Evolutionary conservation across 768 basidiomycete genomes (phyloP).

Genomic region (Panaeolus cyanescens): DNA sequence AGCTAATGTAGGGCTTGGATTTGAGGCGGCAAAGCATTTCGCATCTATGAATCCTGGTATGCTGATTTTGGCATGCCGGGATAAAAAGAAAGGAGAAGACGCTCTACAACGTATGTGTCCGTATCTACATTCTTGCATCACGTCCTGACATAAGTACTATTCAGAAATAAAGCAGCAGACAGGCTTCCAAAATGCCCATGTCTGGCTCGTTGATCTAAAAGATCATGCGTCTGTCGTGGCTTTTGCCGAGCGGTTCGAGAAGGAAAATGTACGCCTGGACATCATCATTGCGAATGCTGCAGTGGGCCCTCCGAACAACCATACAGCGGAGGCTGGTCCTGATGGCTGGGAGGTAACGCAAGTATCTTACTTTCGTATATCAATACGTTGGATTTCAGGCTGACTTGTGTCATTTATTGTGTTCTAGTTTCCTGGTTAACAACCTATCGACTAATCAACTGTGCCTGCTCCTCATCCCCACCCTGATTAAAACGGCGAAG

Average conservation of each 20-base stretch:
- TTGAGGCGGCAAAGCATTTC: conserved; percentile 48
- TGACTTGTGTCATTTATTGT: neutral
- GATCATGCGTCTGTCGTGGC: conserved; percentile 38
- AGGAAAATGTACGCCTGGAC: conserved; percentile 36
- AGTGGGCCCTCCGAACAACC: neutral
- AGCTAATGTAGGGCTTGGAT: conserved; percentile 54
- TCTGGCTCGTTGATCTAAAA: conserved; percentile 41
- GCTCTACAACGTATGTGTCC: conserved; percentile 34
- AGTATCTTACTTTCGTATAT: too few relatives aligned
- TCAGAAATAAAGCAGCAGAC: conserved; percentile 31
- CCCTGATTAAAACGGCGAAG: conserved; percentile 36
- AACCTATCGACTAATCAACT: conserved; percentile 40
- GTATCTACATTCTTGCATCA: neutral
- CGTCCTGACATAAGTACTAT: neutral
- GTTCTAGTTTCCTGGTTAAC: conserved; percentile 41
- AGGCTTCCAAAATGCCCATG: conserved; percentile 32
- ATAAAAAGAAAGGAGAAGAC: conserved; percentile 28
- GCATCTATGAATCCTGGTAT: conserved; percentile 41
- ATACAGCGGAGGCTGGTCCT: conserved; percentile 21
- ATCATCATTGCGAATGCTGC: conserved; percentile 49
- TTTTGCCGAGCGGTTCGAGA: conserved; percentile 36
- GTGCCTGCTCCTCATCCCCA: conserved; percentile 41
- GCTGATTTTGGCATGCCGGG: conserved; percentile 40
- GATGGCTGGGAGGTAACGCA: conserved; percentile 53
- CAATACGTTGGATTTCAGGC: too few relatives aligned